Percentiles rank a stretch among this genome's conserved stretches.
Evolutionary conservation across 345 rosid species (phyloP).

Genomic region (Linum usitatissimum): DNA sequence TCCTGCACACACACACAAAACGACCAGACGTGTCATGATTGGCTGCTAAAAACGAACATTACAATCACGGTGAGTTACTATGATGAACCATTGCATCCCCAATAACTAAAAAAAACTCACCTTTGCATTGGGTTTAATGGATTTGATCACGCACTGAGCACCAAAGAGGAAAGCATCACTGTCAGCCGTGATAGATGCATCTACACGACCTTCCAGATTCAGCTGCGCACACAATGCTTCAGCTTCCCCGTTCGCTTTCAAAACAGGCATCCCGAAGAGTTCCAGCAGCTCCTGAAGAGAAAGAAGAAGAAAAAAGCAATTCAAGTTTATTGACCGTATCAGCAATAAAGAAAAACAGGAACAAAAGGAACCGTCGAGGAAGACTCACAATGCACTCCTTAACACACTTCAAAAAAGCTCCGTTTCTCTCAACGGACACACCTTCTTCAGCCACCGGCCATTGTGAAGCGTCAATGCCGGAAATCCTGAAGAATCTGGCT

Average conservation of each 20-base stretch:
- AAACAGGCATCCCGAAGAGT: conserved; percentile 77
- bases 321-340: not conserved
- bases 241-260: conserved; percentile 78
- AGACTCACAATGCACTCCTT: conserved; percentile 64
- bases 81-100: no score
- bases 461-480: conserved; percentile 39
- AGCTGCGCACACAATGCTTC: conserved; percentile 88
- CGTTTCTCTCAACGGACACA: conserved; percentile 59
- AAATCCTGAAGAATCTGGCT: conserved; percentile 42
- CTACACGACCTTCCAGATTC: conserved; percentile 61
- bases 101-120: conserved; percentile 26
- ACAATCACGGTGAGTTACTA: no score
- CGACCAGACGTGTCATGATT: conserved; percentile 14
- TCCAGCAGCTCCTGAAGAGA: conserved; percentile 57
- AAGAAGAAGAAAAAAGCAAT: not conserved
- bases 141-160: conserved; percentile 71
- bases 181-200: conserved; percentile 87
- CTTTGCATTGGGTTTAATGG: conserved; percentile 57
- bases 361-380: not conserved
- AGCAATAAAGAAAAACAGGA: not conserved
- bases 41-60: not conserved
- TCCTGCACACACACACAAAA: conserved; percentile 33
- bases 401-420: conserved; percentile 44
- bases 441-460: conserved; percentile 34
- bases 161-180: conserved; percentile 93